These are phyloP conservation scores for Beauveria bassiana DNA, from an alignment of 2,329 filamentous ascomycete species.

Conservation along the genomic window DNA sequence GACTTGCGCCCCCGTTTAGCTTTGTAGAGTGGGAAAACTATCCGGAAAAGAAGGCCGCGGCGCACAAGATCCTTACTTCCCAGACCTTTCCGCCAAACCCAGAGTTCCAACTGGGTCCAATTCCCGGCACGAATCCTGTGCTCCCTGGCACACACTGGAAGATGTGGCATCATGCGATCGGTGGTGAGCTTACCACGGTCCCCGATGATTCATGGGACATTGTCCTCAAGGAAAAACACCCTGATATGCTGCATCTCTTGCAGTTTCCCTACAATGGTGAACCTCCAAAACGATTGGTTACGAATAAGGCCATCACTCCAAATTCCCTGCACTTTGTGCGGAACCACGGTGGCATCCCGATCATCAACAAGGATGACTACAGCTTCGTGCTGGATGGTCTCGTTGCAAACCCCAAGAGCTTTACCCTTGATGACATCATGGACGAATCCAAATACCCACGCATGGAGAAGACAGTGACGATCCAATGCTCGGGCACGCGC, in stretches of 20 bases:
- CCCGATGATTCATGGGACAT: constrained; percentile 51
- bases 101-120: constrained; percentile 47
- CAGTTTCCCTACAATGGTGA: constrained; percentile 60
- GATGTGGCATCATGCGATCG: constrained; percentile 45
- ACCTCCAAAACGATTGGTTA: constrained; percentile 49
- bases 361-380: constrained; percentile 50
- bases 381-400: constrained; percentile 51
- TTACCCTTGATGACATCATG: constrained; percentile 53
- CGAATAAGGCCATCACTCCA: constrained; percentile 48
- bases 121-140: constrained; percentile 51
- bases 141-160: constrained; percentile 50
- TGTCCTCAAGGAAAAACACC: constrained; percentile 49
- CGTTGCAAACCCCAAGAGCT: constrained; percentile 47
- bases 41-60: constrained; percentile 57
- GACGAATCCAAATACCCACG: constrained; percentile 54
- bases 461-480: constrained; percentile 48
- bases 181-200: constrained; percentile 31
- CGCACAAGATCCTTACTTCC: constrained; percentile 38
- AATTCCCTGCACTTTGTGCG: constrained; percentile 56
- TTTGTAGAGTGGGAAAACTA: constrained; percentile 66
- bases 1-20: constrained; percentile 17
- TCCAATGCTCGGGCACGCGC: constrained; percentile 63
- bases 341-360: constrained; percentile 65
- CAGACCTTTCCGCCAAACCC: constrained; percentile 30
- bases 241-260: constrained; percentile 53